Conservation (phyloP, 164 flowering plant species). For the Liriodendron chinense region DNA sequence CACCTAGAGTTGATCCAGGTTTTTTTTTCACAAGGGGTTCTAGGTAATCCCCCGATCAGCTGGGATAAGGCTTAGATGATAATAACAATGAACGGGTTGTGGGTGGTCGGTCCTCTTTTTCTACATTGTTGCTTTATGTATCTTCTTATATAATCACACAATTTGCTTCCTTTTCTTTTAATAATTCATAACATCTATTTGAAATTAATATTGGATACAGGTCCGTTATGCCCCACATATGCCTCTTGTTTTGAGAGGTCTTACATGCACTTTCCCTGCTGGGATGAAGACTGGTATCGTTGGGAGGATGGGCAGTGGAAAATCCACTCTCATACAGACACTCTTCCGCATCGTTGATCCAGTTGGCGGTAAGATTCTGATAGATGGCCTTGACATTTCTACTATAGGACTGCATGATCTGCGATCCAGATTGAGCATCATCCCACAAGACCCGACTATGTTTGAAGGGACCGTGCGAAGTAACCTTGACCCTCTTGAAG, state of each 20-base stretch:
- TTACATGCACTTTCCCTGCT: slow-evolving; percentile 35
- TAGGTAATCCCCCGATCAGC: too few species aligned
- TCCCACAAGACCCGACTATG: slow-evolving; percentile 52
- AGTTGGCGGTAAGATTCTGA: slow-evolving; percentile 29
- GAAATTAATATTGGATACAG: slow-evolving; percentile 13
- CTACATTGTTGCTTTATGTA: too few species aligned
- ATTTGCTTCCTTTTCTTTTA: not conserved
- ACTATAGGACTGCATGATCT: slow-evolving; percentile 43
- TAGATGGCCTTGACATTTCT: slow-evolving; percentile 38
- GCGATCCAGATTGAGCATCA: slow-evolving; percentile 42
- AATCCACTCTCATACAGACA: slow-evolving; percentile 43
- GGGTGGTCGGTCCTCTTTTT: too few species aligned
- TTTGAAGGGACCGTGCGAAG: slow-evolving; percentile 41
- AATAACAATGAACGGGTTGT: too few species aligned
- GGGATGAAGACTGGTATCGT: slow-evolving; percentile 42
- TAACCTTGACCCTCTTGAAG: slow-evolving; percentile 44
- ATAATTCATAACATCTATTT: not conserved
- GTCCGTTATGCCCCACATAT: slow-evolving; percentile 45
- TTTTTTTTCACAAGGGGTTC: too few species aligned
- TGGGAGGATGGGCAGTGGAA: slow-evolving; percentile 51
- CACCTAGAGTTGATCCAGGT: too few species aligned
- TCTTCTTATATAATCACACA: too few species aligned
- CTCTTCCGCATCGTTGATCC: slow-evolving; percentile 47
- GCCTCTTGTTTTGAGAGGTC: slow-evolving; percentile 39
- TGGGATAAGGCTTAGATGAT: too few species aligned